These are phyloP conservation scores for Penicillium pancosmium DNA, from an alignment of 495 filamentous ascomycete genomes.

Conservation along the genomic window DNA sequence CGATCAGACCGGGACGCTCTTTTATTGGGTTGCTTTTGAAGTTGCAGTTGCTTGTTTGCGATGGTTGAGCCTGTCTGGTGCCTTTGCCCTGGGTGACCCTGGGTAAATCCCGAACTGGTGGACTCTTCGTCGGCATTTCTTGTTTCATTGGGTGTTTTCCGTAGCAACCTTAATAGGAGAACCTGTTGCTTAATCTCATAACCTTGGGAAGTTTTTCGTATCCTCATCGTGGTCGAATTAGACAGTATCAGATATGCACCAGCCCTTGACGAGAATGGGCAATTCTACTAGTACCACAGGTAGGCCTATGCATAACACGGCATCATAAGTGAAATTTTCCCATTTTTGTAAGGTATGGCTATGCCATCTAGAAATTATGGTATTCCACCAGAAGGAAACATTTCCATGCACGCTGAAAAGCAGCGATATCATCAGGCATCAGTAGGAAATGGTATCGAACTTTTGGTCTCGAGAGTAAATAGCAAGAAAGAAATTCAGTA, in stretches of 20 bases:
- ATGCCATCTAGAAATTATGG: conserved; percentile 10
- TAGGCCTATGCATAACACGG: not conserved
- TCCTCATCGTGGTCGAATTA: not conserved
- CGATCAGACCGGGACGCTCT: too few species aligned
- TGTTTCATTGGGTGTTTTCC: not conserved
- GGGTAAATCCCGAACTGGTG: not conserved
- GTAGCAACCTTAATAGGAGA: not conserved
- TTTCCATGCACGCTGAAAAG: conserved; percentile 15
- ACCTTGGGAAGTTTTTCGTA: not conserved
- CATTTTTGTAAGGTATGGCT: conserved; percentile 17
- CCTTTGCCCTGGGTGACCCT: not conserved
- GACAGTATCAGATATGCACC: not conserved
- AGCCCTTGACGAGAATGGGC: not conserved
- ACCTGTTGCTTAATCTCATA: not conserved
- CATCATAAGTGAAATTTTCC: conserved; percentile 13
- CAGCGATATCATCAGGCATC: conserved; percentile 18
- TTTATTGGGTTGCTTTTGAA: too few species aligned
- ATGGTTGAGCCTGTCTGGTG: too few species aligned
- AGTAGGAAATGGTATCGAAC: conserved; percentile 26
- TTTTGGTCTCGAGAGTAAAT: conserved; percentile 15
- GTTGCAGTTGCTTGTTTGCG: too few species aligned
- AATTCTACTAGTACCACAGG: not conserved
- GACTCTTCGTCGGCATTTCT: not conserved
- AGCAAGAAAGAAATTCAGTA: conserved; percentile 12
- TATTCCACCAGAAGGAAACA: conserved; percentile 5